A percentile compares a stretch with the other conserved stretches of the same genome.
Evolutionary conservation across 805 yeast genomes (phyloP).

Genomic region (Suhomyces sp.): DNA sequence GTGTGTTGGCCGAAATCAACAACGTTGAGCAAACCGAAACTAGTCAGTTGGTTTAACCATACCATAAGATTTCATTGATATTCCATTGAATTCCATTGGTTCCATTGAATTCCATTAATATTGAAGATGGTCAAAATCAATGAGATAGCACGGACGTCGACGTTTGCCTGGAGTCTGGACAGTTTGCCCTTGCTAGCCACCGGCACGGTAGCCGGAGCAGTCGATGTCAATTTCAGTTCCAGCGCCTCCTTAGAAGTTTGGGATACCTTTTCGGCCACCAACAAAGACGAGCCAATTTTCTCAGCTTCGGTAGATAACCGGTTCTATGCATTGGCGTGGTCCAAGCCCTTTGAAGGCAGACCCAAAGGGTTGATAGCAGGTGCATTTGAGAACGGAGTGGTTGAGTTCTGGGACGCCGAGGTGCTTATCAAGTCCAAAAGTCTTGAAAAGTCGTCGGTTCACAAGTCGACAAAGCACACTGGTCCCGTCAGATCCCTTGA

Average conservation of each 20-base stretch:
- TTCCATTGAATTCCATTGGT: not conserved
- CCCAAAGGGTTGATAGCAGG: slow-evolving; percentile 70
- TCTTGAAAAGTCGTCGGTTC: slow-evolving; percentile 43
- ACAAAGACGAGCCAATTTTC: slow-evolving; percentile 30
- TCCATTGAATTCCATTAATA: not conserved
- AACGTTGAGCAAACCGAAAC: not conserved
- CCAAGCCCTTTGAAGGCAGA: slow-evolving; percentile 49
- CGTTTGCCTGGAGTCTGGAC: slow-evolving; percentile 94
- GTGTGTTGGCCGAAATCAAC: slow-evolving; percentile 6
- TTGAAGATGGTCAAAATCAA: slow-evolving; percentile 69
- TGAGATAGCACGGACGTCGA: slow-evolving; percentile 81
- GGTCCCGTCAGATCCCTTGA: slow-evolving; percentile 69
- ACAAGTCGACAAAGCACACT: slow-evolving; percentile 56
- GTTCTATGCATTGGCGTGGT: slow-evolving; percentile 85
- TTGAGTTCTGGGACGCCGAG: slow-evolving; percentile 75
- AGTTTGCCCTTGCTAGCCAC: slow-evolving; percentile 74
- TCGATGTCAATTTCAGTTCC: slow-evolving; percentile 82
- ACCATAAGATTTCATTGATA: not conserved
- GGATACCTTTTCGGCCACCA: slow-evolving; percentile 52
- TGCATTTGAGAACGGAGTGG: slow-evolving; percentile 78
- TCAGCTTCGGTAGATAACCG: slow-evolving; percentile 33
- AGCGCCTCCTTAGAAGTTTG: slow-evolving; percentile 76
- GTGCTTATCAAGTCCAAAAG: slow-evolving; percentile 43
- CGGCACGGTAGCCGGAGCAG: slow-evolving; percentile 95
- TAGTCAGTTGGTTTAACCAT: not conserved